phyloP scores from a whole-genome alignment of 208 protist genomes.

The Acanthamoeba rhysodes region DNA sequence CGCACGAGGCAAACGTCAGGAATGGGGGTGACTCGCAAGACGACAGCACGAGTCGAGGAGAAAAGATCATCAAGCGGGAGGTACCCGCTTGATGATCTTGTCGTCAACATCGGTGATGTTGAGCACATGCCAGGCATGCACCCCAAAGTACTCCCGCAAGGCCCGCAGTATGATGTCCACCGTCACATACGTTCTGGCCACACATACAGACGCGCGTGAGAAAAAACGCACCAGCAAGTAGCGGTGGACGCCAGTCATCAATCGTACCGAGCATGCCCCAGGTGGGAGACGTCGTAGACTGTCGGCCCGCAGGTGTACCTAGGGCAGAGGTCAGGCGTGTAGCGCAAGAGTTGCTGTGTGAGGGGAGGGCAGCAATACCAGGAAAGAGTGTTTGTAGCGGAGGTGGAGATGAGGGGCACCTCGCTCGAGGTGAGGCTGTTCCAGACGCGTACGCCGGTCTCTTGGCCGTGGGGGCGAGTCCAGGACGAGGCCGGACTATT shows the following conservation, averaged over 20 bases:
- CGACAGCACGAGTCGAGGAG: too few species aligned
- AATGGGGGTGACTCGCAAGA: too few species aligned
- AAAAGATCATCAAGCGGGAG: neutral
- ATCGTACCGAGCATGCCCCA: conserved; percentile 95
- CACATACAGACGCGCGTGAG: neutral
- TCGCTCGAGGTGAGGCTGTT: conserved; percentile 13
- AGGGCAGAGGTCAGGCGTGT: conserved; percentile 74
- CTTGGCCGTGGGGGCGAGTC: neutral
- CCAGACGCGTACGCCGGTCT: conserved; percentile 23
- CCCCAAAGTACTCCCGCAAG: conserved; percentile 97
- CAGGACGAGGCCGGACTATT: neutral
- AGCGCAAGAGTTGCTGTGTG: neutral
- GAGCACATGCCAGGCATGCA: conserved; percentile 95
- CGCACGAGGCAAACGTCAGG: neutral
- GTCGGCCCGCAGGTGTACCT: conserved; percentile 99
- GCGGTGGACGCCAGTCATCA: neutral
- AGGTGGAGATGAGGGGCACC: conserved; percentile 28
- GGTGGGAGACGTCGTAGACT: conserved; percentile 96
- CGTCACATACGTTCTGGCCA: conserved; percentile 94
- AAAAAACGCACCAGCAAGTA: neutral
- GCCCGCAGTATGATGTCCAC: conserved; percentile 98
- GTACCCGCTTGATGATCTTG: conserved; percentile 97
- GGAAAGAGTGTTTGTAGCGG: neutral
- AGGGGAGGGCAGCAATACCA: neutral
- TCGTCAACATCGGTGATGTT: conserved; percentile 99